Conservation (phyloP, 768 basidiomycete species). For the Psilocybe sp. region DNA sequence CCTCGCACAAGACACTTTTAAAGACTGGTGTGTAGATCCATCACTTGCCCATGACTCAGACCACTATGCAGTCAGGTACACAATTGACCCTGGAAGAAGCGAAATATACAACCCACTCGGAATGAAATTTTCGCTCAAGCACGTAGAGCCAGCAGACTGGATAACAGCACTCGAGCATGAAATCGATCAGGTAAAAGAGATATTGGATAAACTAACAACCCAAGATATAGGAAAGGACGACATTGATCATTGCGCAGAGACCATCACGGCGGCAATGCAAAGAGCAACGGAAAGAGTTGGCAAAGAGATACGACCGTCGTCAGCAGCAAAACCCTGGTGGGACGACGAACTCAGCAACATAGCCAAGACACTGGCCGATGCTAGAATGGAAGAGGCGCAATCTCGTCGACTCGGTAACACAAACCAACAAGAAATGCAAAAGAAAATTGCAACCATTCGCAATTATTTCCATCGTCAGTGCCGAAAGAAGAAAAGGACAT, state of each 20-base stretch:
- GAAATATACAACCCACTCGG: conserved; percentile 16
- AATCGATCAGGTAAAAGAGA: not conserved
- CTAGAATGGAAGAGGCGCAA: no score
- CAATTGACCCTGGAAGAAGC: conserved; percentile 10
- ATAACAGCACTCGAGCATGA: conserved; percentile 4
- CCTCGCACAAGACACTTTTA: conserved; percentile 1
- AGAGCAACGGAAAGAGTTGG: no score
- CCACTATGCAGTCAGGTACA: conserved; percentile 17
- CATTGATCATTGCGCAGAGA: no score
- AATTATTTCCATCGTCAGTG: conserved; percentile 19
- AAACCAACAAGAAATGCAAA: not conserved
- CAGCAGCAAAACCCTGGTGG: no score
- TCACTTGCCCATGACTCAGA: conserved; percentile 15
- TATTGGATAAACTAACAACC: not conserved
- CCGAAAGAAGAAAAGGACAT: conserved; percentile 15
- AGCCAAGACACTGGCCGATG: no score
- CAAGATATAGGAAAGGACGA: no score
- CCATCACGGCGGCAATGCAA: no score
- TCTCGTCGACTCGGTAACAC: no score
- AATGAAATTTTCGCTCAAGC: conserved; percentile 14
- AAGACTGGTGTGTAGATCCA: conserved; percentile 18
- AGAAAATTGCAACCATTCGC: conserved; percentile 1
- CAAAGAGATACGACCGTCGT: no score
- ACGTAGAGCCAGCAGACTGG: conserved; percentile 16
- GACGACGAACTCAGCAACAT: no score